Conservation (phyloP, 768 basidiomycete genomes). For the Trametes coccinea region DNA sequence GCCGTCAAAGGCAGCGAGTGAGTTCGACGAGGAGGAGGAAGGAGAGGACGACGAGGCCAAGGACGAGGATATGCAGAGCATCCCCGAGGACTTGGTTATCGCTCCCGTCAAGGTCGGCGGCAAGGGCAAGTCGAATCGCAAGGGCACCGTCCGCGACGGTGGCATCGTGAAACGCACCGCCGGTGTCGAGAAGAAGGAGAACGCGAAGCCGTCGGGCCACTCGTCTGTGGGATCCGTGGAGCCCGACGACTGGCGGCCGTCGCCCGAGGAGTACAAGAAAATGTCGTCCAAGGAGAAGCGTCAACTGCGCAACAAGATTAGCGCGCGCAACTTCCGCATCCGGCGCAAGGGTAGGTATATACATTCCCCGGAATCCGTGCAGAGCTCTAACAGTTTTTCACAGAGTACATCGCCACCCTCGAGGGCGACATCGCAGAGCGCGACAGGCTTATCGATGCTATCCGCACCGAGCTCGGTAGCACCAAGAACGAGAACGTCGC, state of each 20-base stretch:
- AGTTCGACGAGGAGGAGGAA: constrained; percentile 40
- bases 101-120: constrained; percentile 59
- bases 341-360: constrained; percentile 74
- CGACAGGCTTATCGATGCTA: constrained; percentile 85
- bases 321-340: constrained; percentile 92
- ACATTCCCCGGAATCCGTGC: constrained; percentile 10
- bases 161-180: constrained; percentile 65
- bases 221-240: constrained; percentile 34
- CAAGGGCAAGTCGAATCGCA: constrained; percentile 33
- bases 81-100: constrained; percentile 43
- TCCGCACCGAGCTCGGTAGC: constrained; percentile 79
- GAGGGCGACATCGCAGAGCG: constrained; percentile 93
- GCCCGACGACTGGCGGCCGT: constrained; percentile 81
- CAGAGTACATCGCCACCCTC: constrained; percentile 93
- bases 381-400: not conserved
- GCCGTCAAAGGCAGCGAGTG: constrained; percentile 43
- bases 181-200: constrained; percentile 40
- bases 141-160: constrained; percentile 71
- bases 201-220: constrained; percentile 29
- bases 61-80: constrained; percentile 27
- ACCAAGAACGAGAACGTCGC: constrained; percentile 82
- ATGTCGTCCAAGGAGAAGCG: constrained; percentile 96
- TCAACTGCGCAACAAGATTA: constrained; percentile 95
- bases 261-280: constrained; percentile 92
- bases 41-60: constrained; percentile 34